Evolutionary conservation across 495 filamentous ascomycete species (phyloP).

Genomic region (Aspergillus baeticus): DNA sequence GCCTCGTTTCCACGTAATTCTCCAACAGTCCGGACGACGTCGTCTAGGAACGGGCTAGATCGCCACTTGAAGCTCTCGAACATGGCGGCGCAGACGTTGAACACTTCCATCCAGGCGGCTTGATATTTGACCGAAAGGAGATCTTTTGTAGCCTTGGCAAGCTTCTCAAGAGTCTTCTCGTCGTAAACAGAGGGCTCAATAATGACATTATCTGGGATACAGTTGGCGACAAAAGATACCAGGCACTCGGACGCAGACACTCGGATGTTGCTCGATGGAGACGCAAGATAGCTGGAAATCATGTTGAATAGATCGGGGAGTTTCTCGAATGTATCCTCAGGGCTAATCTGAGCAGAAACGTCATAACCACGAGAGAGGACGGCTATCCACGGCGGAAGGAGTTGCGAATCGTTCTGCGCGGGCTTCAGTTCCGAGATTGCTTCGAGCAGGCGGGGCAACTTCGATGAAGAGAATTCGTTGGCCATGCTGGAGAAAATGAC

Average conservation of each 20-base stretch:
- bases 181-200: conserved; percentile 85
- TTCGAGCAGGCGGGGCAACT: conserved; percentile 84
- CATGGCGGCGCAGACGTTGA: conserved; percentile 82
- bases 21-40: conserved; percentile 73
- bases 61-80: conserved; percentile 87
- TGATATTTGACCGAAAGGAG: conserved; percentile 89
- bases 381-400: conserved; percentile 94
- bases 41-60: conserved; percentile 69
- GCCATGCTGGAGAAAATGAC: conserved; percentile 90
- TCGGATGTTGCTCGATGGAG: conserved; percentile 86
- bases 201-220: conserved; percentile 75
- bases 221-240: conserved; percentile 86
- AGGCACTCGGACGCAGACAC: conserved; percentile 92
- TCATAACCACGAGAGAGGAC: conserved; percentile 93
- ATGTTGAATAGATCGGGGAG: conserved; percentile 76
- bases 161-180: conserved; percentile 75
- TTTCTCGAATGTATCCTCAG: conserved; percentile 85
- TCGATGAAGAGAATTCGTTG: conserved; percentile 79
- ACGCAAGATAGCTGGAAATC: conserved; percentile 76
- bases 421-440: conserved; percentile 86
- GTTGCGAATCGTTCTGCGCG: conserved; percentile 84
- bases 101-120: conserved; percentile 91
- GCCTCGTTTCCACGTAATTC: conserved; percentile 86
- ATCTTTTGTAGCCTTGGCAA: conserved; percentile 64
- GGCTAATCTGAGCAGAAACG: conserved; percentile 80